Evolutionary conservation across 768 basidiomycete species (phyloP).

Genomic region (Auriculariales sp.): DNA sequence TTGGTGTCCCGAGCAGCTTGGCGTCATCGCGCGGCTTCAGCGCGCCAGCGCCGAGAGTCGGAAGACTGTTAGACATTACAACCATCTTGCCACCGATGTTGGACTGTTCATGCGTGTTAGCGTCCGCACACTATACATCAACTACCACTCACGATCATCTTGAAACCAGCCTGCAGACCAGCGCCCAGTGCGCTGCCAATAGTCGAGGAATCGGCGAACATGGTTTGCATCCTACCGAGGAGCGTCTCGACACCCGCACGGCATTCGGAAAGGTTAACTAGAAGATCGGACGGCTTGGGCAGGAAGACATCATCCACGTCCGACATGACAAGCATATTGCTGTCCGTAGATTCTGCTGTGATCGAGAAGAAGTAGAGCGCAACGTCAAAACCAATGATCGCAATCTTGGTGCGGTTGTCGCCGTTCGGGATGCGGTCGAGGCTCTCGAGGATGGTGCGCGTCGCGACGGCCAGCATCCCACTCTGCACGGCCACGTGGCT

Average conservation of each 20-base stretch:
- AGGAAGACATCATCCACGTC: conserved; percentile 96
- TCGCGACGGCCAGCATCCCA: conserved; percentile 98
- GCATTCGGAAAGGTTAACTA: conserved; percentile 84
- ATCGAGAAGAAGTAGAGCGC: conserved; percentile 96
- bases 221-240: conserved; percentile 73
- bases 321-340: conserved; percentile 92
- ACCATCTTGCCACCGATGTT: conserved; percentile 92
- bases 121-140: not conserved
- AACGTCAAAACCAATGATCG: conserved; percentile 82
- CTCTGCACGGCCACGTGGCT: conserved; percentile 85
- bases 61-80: conserved; percentile 72
- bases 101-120: conserved; percentile 29
- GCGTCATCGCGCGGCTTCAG: conserved; percentile 95
- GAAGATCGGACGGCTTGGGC: conserved; percentile 87
- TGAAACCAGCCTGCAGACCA: conserved; percentile 89
- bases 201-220: conserved; percentile 91
- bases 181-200: conserved; percentile 91
- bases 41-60: conserved; percentile 77
- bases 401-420: conserved; percentile 82
- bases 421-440: conserved; percentile 92
- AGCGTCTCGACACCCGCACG: conserved; percentile 67
- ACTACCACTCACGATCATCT: conserved; percentile 56
- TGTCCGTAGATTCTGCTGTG: conserved; percentile 57
- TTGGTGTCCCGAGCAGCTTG: conserved; percentile 87
- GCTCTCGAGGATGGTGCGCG: conserved; percentile 88